phyloP scores from a whole-genome alignment of 441 rosid species.

The Pelargonium myrrhifolium region DNA sequence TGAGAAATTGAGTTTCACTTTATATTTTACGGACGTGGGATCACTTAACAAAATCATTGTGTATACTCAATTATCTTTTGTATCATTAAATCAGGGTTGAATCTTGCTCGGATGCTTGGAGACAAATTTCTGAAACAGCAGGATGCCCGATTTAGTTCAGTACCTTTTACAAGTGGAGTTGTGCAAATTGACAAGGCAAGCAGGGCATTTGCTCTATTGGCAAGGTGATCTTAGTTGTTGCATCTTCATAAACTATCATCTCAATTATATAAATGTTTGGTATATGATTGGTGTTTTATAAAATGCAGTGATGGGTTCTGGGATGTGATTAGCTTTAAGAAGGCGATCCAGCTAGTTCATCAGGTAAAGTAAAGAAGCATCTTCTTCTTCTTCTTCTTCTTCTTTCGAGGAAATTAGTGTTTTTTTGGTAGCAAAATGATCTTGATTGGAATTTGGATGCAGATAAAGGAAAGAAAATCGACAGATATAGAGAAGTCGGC shows the following conservation, averaged over 20 bases:
- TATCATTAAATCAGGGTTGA: conserved; percentile 49
- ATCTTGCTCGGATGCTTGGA: conserved; percentile 94
- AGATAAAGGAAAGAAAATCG: conserved; percentile 48
- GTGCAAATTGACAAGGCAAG: conserved; percentile 51
- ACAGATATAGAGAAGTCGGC: conserved; percentile 38
- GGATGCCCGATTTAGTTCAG: conserved; percentile 76
- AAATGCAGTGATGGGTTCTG: conserved; percentile 83
- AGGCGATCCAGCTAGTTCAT: conserved; percentile 59
- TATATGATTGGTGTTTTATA: conserved; percentile 5
- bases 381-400: no score
- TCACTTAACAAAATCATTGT: no score
- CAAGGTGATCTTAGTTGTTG: conserved; percentile 44
- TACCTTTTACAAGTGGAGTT: conserved; percentile 72
- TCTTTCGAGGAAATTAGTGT: background rate
- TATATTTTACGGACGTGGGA: no score
- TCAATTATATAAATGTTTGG: no score
- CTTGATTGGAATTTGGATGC: background rate
- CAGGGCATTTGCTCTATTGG: conserved; percentile 61
- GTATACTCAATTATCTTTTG: background rate
- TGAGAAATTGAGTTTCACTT: no score
- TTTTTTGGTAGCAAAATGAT: background rate
- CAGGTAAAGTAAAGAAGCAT: conserved; percentile 77
- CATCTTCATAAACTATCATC: background rate
- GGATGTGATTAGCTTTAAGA: conserved; percentile 76
- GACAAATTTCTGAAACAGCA: conserved; percentile 91